These are phyloP conservation scores for Saccharomyces mikatae DNA, from an alignment of 805 yeast species.

Conservation along the genomic window DNA sequence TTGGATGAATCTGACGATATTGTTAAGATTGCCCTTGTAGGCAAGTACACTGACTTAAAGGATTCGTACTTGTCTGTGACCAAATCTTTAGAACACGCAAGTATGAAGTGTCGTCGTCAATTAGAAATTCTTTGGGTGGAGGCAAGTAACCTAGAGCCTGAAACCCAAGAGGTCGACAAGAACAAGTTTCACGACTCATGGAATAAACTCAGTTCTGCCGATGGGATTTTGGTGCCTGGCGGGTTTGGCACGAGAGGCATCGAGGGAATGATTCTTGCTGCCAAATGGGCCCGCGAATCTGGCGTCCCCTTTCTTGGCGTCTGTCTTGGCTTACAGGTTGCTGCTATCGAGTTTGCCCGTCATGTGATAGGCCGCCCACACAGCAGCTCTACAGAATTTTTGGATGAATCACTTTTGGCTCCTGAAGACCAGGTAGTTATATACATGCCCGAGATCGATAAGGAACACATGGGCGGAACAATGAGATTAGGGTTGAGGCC, in stretches of 20 bases:
- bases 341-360: slow-evolving; percentile 88
- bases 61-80: slow-evolving; percentile 93
- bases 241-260: slow-evolving; percentile 97
- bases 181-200: slow-evolving; percentile 88
- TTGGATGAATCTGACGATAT: slow-evolving; percentile 79
- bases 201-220: slow-evolving; percentile 87
- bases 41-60: slow-evolving; percentile 91
- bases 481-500: slow-evolving; percentile 96
- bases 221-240: slow-evolving; percentile 96
- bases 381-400: slow-evolving; percentile 79
- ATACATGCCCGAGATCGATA: slow-evolving; percentile 98
- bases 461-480: slow-evolving; percentile 93
- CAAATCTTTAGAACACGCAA: slow-evolving; percentile 89
- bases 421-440: slow-evolving; percentile 67
- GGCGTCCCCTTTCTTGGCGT: slow-evolving; percentile 92
- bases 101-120: slow-evolving; percentile 80
- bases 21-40: slow-evolving; percentile 92
- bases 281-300: slow-evolving; percentile 95
- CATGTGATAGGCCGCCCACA: slow-evolving; percentile 58
- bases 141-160: slow-evolving; percentile 79
- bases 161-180: slow-evolving; percentile 53
- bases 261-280: slow-evolving; percentile 96
- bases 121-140: slow-evolving; percentile 94
- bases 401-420: slow-evolving; percentile 37
- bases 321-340: slow-evolving; percentile 94